Percentiles rank a stretch among this genome's conserved stretches.
Evolutionary conservation across 257 asterid genomes (phyloP).

Genomic region (Primulina tabacum): DNA sequence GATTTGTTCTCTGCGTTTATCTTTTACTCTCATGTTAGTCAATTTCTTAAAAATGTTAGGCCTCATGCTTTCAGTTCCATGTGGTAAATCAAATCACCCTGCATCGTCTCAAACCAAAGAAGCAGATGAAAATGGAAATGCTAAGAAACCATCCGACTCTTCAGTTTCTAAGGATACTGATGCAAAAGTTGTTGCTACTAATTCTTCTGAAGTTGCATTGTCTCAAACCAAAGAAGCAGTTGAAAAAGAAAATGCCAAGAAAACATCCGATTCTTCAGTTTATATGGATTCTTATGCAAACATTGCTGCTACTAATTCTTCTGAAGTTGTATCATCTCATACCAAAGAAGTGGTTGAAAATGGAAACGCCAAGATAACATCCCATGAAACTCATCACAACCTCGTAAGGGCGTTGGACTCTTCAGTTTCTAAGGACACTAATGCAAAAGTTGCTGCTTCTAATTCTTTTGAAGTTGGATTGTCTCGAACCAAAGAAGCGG

Average conservation of each 20-base stretch:
- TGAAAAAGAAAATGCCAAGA: slow-evolving; percentile 23
- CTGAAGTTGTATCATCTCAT: neutral
- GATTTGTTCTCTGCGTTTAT: neutral
- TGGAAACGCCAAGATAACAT: slow-evolving; percentile 20
- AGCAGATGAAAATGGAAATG: slow-evolving; percentile 20
- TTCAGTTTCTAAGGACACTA: slow-evolving; percentile 4
- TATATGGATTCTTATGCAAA: slow-evolving; percentile 17
- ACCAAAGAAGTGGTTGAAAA: slow-evolving; percentile 18
- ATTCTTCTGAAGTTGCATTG: neutral
- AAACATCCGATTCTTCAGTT: slow-evolving; percentile 3
- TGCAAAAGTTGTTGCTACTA: slow-evolving; percentile 21
- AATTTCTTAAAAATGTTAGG: neutral
- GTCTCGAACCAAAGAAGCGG: slow-evolving; percentile 2
- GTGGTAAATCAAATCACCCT: slow-evolving; percentile 1
- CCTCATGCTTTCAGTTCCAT: slow-evolving; percentile 18
- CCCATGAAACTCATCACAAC: neutral
- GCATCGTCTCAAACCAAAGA: slow-evolving; percentile 15
- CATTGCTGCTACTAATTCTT: slow-evolving; percentile 19
- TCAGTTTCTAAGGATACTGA: slow-evolving; percentile 10
- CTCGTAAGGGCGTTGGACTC: too few species aligned
- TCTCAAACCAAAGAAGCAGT: slow-evolving; percentile 7
- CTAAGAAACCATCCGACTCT: slow-evolving; percentile 12
- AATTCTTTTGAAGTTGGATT: neutral
- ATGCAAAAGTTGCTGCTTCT: slow-evolving; percentile 21
- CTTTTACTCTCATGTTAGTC: neutral